Evolutionary conservation across 306 rosid species (phyloP).

Genomic region (Vigna hirtella): DNA sequence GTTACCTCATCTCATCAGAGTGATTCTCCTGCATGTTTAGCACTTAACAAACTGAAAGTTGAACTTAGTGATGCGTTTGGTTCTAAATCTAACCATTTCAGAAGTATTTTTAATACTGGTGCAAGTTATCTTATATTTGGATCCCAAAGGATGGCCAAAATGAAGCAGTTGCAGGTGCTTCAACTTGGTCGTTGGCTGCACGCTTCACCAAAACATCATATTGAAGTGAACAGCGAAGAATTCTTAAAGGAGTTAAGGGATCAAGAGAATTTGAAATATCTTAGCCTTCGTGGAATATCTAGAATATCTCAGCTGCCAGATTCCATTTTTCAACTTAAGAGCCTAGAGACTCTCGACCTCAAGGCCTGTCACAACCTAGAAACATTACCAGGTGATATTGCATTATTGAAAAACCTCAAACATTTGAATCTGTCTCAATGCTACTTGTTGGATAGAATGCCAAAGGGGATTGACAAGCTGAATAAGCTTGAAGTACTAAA

Average conservation of each 20-base stretch:
- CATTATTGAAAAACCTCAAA: conserved; percentile 36
- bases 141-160: neutral
- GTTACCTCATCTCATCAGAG: neutral
- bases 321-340: conserved; percentile 8
- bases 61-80: neutral
- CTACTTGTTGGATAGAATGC: conserved; percentile 53
- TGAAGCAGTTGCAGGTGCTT: conserved; percentile 32
- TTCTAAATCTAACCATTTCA: neutral
- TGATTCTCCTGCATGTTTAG: neutral
- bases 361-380: conserved; percentile 43
- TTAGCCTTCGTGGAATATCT: conserved; percentile 3
- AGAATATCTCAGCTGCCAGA: neutral
- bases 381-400: conserved; percentile 40
- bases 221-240: conserved; percentile 12
- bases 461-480: conserved; percentile 46
- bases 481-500: conserved; percentile 48
- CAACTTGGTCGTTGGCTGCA: conserved; percentile 42
- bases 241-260: neutral
- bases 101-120: conserved; percentile 44
- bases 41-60: neutral
- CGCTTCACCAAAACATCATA: neutral
- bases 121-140: conserved; percentile 8
- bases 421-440: conserved; percentile 52
- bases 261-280: neutral
- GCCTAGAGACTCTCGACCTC: conserved; percentile 39